Conservation (phyloP, 2,329 filamentous ascomycete genomes). For the Colletotrichum navitas region DNA sequence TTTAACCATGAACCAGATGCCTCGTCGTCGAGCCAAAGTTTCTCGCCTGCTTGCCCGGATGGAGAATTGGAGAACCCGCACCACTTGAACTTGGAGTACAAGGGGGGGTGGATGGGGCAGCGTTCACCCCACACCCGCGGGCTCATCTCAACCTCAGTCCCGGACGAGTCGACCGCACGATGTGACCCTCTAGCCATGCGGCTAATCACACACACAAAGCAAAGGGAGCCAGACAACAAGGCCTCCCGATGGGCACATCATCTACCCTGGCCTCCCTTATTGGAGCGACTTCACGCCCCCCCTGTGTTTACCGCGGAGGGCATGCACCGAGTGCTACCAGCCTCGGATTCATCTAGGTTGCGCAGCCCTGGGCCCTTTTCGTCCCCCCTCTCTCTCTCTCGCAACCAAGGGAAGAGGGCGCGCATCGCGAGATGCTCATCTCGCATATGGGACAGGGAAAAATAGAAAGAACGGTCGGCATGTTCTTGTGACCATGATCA, state of each 20-base stretch:
- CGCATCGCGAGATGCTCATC: constrained; percentile 30
- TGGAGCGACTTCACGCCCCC: constrained; percentile 32
- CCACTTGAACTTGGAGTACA: constrained; percentile 15
- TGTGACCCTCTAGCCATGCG: constrained; percentile 35
- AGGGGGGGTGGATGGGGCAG: not conserved
- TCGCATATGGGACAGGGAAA: not conserved
- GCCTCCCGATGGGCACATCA: constrained; percentile 27
- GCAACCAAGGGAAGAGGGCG: not conserved
- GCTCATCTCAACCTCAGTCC: constrained; percentile 13
- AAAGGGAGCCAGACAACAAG: not conserved
- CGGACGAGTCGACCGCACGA: constrained; percentile 26
- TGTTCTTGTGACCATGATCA: constrained; percentile 26
- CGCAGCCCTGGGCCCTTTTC: not conserved
- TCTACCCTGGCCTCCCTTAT: constrained; percentile 27
- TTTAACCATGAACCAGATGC: constrained; percentile 26
- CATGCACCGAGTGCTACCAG: constrained; percentile 35
- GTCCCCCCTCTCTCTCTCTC: not conserved
- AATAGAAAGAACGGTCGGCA: not conserved
- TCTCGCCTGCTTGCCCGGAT: constrained; percentile 6
- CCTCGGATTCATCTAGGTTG: constrained; percentile 29
- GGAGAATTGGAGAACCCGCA: constrained; percentile 29
- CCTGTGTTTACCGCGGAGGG: constrained; percentile 34
- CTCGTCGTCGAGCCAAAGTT: constrained; percentile 40
- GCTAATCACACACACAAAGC: constrained; percentile 16
- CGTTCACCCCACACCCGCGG: constrained; percentile 3